Evolutionary conservation across 1,284 basidiomycete species (phyloP).

Genomic region (Meira nashicola): DNA sequence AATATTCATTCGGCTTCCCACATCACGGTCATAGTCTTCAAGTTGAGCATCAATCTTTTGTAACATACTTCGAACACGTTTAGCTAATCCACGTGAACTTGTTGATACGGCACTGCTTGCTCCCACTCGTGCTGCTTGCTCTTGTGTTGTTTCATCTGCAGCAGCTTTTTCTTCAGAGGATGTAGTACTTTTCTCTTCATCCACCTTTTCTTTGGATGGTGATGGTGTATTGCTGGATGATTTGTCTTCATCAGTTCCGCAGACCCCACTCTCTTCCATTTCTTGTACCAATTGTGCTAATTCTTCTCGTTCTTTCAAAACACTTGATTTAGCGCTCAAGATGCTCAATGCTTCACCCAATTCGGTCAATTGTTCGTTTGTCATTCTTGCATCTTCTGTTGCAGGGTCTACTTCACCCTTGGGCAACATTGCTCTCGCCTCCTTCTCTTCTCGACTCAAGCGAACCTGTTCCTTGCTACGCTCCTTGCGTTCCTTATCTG

Average conservation of each 20-base stretch:
- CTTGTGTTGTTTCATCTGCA: constrained; percentile 6
- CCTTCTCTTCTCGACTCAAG: constrained; percentile 36
- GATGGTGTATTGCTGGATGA: neutral
- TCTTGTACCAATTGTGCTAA: constrained; percentile 84
- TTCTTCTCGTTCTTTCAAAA: constrained; percentile 91
- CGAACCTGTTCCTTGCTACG: constrained; percentile 42
- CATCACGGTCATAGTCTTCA: constrained; percentile 72
- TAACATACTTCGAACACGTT: constrained; percentile 90
- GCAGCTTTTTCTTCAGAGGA: neutral
- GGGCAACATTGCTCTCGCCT: constrained; percentile 38
- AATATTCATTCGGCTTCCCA: constrained; percentile 78
- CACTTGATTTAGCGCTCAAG: constrained; percentile 89
- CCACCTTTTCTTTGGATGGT: constrained; percentile 1
- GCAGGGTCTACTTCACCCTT: constrained; percentile 48
- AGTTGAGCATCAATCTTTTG: constrained; percentile 92
- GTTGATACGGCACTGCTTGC: constrained; percentile 4
- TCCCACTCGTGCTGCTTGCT: constrained; percentile 8
- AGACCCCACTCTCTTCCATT: constrained; percentile 21
- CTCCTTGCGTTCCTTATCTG: constrained; percentile 72
- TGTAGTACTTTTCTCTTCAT: neutral
- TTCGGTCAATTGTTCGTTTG: constrained; percentile 89
- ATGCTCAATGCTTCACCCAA: constrained; percentile 86
- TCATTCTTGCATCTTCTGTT: constrained; percentile 80
- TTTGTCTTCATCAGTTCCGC: neutral
- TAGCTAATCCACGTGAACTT: constrained; percentile 60